Evolutionary conservation across 192 early-diverging fungal species (phyloP).

Genomic region (Dissophora globulifera): DNA sequence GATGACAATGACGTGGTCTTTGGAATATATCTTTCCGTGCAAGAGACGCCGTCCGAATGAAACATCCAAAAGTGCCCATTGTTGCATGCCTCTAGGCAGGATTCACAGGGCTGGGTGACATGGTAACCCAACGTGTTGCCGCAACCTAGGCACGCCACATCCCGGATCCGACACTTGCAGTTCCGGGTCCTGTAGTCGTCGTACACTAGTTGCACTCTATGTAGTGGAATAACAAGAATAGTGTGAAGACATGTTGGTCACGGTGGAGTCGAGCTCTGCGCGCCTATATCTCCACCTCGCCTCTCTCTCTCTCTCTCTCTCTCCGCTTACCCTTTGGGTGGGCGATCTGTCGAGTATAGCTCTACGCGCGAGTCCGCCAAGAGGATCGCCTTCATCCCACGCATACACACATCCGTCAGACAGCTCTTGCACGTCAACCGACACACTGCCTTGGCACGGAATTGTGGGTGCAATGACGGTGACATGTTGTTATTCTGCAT

Average conservation of each 20-base stretch:
- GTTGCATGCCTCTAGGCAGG: conserved; percentile 65
- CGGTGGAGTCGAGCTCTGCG: too few relatives aligned
- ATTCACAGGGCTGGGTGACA: conserved; percentile 73
- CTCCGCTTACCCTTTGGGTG: conserved; percentile 64
- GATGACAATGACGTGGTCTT: conserved; percentile 13
- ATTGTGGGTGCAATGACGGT: conserved; percentile 58
- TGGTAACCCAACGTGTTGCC: conserved; percentile 81
- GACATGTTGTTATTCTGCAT: conserved; percentile 7
- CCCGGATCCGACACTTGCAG: conserved; percentile 80
- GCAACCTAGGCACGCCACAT: conserved; percentile 82
- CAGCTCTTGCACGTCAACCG: conserved; percentile 76
- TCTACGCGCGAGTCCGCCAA: conserved; percentile 80
- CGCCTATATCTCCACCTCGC: too few relatives aligned
- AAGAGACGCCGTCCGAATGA: conserved; percentile 58
- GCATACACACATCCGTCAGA: conserved; percentile 63
- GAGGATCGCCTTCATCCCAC: conserved; percentile 88
- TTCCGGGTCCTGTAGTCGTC: conserved; percentile 85
- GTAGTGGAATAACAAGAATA: not conserved
- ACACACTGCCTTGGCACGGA: conserved; percentile 79
- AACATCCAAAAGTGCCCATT: conserved; percentile 78
- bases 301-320: not conserved
- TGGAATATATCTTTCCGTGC: conserved; percentile 34
- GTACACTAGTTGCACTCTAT: conserved; percentile 75
- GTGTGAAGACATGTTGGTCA: not conserved
- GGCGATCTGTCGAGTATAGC: conserved; percentile 78